phyloP scores from a whole-genome alignment of 805 yeast genomes.

The Kuraishia cidri region DNA sequence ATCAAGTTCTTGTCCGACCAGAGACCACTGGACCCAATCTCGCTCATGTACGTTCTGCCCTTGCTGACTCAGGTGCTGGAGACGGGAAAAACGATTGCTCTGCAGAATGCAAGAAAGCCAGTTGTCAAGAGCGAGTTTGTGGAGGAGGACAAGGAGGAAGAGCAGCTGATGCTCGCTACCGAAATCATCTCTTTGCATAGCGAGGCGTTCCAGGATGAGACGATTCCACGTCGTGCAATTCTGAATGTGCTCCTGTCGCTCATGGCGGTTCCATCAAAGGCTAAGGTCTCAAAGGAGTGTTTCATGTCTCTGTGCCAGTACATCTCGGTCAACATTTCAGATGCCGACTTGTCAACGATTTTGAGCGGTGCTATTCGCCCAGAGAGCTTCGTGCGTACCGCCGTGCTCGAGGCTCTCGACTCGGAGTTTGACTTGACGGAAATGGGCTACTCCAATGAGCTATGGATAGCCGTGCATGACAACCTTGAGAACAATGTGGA shows the following conservation, averaged over 20 bases:
- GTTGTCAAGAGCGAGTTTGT: conserved; percentile 55
- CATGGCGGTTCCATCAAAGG: conserved; percentile 66
- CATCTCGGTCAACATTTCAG: conserved; percentile 52
- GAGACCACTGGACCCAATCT: conserved; percentile 54
- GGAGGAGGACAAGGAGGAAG: conserved; percentile 86
- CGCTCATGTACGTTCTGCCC: conserved; percentile 72
- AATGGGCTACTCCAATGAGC: conserved; percentile 46
- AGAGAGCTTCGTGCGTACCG: conserved; percentile 62
- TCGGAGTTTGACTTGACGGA: conserved; percentile 61
- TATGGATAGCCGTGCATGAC: conserved; percentile 76
- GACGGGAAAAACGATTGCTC: conserved; percentile 50
- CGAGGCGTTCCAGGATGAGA: conserved; percentile 54
- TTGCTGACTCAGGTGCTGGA: conserved; percentile 59
- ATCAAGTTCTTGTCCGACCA: conserved; percentile 70
- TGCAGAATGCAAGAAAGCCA: conserved; percentile 41
- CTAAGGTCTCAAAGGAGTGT: conserved; percentile 79
- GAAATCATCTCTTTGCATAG: conserved; percentile 67
- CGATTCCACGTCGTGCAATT: conserved; percentile 63
- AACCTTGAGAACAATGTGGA: conserved; percentile 53
- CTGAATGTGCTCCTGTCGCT: conserved; percentile 54
- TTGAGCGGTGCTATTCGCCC: conserved; percentile 49
- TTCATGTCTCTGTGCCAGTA: conserved; percentile 70
- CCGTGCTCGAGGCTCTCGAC: conserved; percentile 79
- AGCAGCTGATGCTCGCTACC: conserved; percentile 67
- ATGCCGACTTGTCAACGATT: conserved; percentile 49